Evolutionary conservation across 345 rosid genomes (phyloP), one percentile per base, ranked within the genome.

Genomic region (Euclidium syriacum): DNA sequence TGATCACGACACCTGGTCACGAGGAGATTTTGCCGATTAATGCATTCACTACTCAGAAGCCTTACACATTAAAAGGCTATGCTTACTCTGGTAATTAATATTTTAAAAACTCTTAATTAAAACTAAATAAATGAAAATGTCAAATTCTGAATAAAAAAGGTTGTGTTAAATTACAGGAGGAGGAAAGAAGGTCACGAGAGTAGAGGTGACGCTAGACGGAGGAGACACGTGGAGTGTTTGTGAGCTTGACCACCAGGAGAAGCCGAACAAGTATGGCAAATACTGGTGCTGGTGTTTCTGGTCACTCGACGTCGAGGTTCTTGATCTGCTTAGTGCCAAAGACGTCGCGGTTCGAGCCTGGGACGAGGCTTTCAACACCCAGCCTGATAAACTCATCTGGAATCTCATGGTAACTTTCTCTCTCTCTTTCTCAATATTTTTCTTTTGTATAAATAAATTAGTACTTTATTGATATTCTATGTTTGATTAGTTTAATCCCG

Each of bases 221-320:
- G 99, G 99, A 10, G 97, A 90, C 22, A 84, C 90, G 20, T 94
- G 99, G 99, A 85, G 75, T 46, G 75, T 94, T 18, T 94, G 99
- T 78, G 49, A 52, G 19, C 52, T 94, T 63, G 90, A 94, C 40
- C 90, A 75, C 32, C 85, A 66, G 3, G 99, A 90, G 81, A 84
- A 76, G 48, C 79, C 91, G 1, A 87, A 60, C 79, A 87, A 77
- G 38, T 90, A 78, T 25, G 97, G 95, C 1, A 90, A 67, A 20
- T 84, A 59, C 50, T 94, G 96, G 96, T 94, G 99, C 58, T 94
- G 99, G 99, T 94, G 97, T 80, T 90, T 94, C 75, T 94, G 99
- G 97, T 76, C 87, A 4, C 60, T 89, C 11, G 91, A 87, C 47
- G 95, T 94, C 14, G 97, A 85, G 74, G 88, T 87, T 20, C 81